Percentiles rank a stretch among this genome's conserved stretches.
phyloP scores from a whole-genome alignment of 331 rosid genomes.

The Spiraea crenata region DNA sequence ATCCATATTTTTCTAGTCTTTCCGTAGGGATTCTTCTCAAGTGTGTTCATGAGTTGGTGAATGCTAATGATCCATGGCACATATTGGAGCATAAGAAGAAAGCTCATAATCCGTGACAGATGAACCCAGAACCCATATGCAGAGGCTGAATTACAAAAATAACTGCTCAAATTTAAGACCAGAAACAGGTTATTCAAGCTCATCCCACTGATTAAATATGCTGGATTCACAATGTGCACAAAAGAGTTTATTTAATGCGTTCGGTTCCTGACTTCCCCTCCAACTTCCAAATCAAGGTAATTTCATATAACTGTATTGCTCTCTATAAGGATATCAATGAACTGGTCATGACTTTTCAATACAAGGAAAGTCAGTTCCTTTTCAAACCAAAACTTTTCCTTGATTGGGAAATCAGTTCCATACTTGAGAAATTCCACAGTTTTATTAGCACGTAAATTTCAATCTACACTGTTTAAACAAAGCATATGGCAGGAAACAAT shows the following conservation, averaged over 20 bases:
- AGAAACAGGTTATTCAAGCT: too few species aligned
- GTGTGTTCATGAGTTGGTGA: neutral
- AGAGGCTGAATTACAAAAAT: too few species aligned
- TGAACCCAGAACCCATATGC: too few species aligned
- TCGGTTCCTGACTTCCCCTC: too few species aligned
- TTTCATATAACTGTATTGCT: too few species aligned
- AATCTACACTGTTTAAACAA: constrained; percentile 44
- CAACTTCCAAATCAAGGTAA: too few species aligned
- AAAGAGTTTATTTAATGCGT: too few species aligned
- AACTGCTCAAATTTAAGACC: too few species aligned
- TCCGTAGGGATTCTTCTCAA: neutral
- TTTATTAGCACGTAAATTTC: constrained; percentile 40
- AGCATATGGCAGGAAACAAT: constrained; percentile 48
- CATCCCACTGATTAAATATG: too few species aligned
- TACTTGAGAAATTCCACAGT: constrained; percentile 16
- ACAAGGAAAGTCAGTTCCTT: neutral
- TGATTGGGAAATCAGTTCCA: neutral
- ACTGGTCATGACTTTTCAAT: too few species aligned
- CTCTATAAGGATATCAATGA: too few species aligned
- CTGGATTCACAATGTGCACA: too few species aligned
- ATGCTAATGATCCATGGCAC: neutral
- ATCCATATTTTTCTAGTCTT: neutral
- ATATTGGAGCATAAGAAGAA: neutral
- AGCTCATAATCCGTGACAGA: neutral
- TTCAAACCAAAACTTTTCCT: neutral